Evolutionary conservation across 2,329 filamentous ascomycete species (phyloP), one percentile per base, ranked within the genome.

Genomic region (Diaporthe humulicola): DNA sequence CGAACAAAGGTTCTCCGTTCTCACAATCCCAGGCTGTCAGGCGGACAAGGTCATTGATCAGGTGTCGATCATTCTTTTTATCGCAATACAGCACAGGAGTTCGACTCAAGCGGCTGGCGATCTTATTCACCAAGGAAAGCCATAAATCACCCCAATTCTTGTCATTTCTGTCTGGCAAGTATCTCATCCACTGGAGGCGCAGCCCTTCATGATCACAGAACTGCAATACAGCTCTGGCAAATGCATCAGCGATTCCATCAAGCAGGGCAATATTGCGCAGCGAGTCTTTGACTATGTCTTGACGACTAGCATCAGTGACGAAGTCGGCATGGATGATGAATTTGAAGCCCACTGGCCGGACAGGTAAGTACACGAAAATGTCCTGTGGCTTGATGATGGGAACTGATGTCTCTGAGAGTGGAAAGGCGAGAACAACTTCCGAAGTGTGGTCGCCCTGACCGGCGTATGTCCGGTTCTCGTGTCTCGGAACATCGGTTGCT

Each of bases 301-400:
- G 80, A 0, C 88, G 81, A 75, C 80, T 87, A 4, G 85, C 87
- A 22, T 84, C 78, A 0, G 85, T 88, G 52, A 86, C 85, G 72
- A 89, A 89, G 75, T 89, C 87, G 9, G 85, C 82, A 12, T 89
- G 87, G 15, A 90, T 86, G 1, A 89, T 77, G 57, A 89, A 89
- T 80, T 84, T 86, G 77, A 88, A 88, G 0, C 85, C 85, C 57
- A 83, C 80, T 6, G 79, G 77, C 0, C 83, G 79, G n/a, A 88
- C 79, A 0, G 87, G 88, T 0, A 88, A 77, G 75, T 89, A 89
- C 0, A 83, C 85, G 78, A 85, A 89, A 0, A 88, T 74, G 9
- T 85, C 78, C 69, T 89, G 87, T 9, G 79, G 76, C 42, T 85
- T 77, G 7, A 85, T 74, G 3, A 86, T 67, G 0, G 87, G 87